These are phyloP conservation scores for Didymella segeticola DNA, from an alignment of 2,329 filamentous ascomycete species.

Conservation along the genomic window DNA sequence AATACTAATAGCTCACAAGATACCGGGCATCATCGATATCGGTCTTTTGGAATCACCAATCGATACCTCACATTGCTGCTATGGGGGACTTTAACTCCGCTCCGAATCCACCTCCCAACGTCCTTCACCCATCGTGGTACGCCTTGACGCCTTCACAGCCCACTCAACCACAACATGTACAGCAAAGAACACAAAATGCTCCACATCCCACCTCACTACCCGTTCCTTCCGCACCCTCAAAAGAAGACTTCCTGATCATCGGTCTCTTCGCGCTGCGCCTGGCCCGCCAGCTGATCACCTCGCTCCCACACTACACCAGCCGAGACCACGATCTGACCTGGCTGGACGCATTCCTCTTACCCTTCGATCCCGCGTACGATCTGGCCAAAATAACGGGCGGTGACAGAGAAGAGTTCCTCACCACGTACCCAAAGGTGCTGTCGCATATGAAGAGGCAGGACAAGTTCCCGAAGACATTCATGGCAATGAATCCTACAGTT, in stretches of 20 bases:
- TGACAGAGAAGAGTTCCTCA: conserved; percentile 22
- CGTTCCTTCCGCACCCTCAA: not conserved
- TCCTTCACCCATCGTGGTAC: not conserved
- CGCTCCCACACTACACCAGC: conserved; percentile 23
- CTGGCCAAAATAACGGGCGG: conserved; percentile 28
- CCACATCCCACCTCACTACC: too few species aligned
- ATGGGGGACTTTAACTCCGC: not conserved
- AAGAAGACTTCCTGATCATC: conserved; percentile 26
- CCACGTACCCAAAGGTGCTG: conserved; percentile 25
- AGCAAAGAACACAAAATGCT: not conserved
- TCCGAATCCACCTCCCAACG: conserved; percentile 1
- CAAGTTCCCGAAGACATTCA: conserved; percentile 27
- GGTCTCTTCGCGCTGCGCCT: conserved; percentile 36
- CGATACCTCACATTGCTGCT: not conserved
- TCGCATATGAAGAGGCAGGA: conserved; percentile 33
- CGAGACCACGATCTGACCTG: conserved; percentile 26
- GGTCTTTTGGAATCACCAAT: too few species aligned
- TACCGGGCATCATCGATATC: not conserved
- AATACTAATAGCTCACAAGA: too few species aligned
- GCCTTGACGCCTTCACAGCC: not conserved
- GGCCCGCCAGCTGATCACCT: conserved; percentile 21
- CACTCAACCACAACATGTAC: not conserved
- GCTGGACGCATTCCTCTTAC: conserved; percentile 27
- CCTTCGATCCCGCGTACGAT: conserved; percentile 19
- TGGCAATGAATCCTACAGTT: conserved; percentile 31